Percentiles rank a stretch among this genome's conserved stretches.
phyloP scores from a whole-genome alignment of 768 basidiomycete genomes.

The Ramaria rubella region DNA sequence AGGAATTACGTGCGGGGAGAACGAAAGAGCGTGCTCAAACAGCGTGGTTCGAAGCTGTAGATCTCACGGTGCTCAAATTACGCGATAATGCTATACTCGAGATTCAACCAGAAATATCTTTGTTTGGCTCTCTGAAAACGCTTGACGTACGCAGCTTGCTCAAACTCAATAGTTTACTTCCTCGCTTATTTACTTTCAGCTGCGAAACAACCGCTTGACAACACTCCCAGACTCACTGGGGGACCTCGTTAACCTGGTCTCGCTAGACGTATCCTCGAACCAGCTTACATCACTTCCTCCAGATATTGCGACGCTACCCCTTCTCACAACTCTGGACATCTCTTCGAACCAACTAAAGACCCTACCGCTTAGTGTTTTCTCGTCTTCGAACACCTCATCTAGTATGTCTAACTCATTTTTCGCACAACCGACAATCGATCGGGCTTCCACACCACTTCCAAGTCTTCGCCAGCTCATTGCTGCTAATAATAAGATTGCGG shows the following conservation, averaged over 20 bases:
- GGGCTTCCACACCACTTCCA: constrained; percentile 60
- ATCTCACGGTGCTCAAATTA: constrained; percentile 66
- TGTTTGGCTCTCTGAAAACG: constrained; percentile 77
- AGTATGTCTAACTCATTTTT: constrained; percentile 51
- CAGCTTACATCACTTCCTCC: constrained; percentile 53
- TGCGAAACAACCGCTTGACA: constrained; percentile 67
- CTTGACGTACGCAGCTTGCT: constrained; percentile 54
- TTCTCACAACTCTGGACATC: constrained; percentile 58
- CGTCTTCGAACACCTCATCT: constrained; percentile 21
- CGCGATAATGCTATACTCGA: constrained; percentile 77
- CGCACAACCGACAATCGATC: constrained; percentile 44
- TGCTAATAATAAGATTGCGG: constrained; percentile 59
- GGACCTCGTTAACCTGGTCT: constrained; percentile 59
- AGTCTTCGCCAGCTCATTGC: constrained; percentile 56
- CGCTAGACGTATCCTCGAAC: constrained; percentile 72
- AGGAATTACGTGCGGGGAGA: constrained; percentile 25
- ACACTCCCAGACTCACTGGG: constrained; percentile 59
- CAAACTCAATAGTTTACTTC: neutral
- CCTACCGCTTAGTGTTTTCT: constrained; percentile 58
- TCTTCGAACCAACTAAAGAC: constrained; percentile 61
- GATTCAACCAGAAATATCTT: constrained; percentile 74
- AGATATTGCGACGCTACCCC: constrained; percentile 62
- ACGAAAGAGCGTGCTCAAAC: constrained; percentile 37
- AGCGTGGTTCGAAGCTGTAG: constrained; percentile 79
- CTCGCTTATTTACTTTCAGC: constrained; percentile 31